phyloP scores from a whole-genome alignment of 352 stramenopile genomes.

The Phytopythium chamaehyphon region DNA sequence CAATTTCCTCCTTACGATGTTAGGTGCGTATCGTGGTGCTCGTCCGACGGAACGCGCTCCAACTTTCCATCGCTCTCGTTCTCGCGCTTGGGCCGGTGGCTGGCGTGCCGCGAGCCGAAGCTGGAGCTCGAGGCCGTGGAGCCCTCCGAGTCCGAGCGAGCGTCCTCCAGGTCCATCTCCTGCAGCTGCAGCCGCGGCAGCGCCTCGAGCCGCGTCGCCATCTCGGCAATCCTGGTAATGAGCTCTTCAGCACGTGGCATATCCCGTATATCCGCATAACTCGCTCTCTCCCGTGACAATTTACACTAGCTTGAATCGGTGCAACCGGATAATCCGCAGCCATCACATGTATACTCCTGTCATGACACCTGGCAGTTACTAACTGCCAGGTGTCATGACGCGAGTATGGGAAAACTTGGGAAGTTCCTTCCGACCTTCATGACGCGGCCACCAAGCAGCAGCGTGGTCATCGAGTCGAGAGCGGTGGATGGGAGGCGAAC shows the following conservation, averaged over 20 bases:
- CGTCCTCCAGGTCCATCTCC: slow-evolving; percentile 26
- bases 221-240: too few relatives aligned
- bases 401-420: too few relatives aligned
- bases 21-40: slow-evolving; percentile 29
- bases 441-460: background rate
- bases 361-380: background rate
- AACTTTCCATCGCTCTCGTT: slow-evolving; percentile 12
- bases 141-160: slow-evolving; percentile 13
- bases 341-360: slow-evolving; percentile 4
- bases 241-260: too few relatives aligned
- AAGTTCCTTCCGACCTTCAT: background rate
- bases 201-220: slow-evolving; percentile 2
- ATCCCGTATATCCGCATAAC: slow-evolving; percentile 2
- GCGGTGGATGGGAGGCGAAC: background rate
- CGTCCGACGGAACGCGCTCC: slow-evolving; percentile 12
- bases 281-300: background rate
- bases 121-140: slow-evolving; percentile 26
- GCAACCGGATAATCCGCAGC: background rate
- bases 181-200: slow-evolving; percentile 19
- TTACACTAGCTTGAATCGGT: background rate
- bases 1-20: slow-evolving; percentile 27
- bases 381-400: too few relatives aligned
- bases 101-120: slow-evolving; percentile 5
- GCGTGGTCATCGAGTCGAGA: too few relatives aligned
- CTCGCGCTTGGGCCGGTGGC: slow-evolving; percentile 3